phyloP scores from a whole-genome alignment of 2,329 filamentous ascomycete species.

The Paracorniculantispora psalliotae region DNA sequence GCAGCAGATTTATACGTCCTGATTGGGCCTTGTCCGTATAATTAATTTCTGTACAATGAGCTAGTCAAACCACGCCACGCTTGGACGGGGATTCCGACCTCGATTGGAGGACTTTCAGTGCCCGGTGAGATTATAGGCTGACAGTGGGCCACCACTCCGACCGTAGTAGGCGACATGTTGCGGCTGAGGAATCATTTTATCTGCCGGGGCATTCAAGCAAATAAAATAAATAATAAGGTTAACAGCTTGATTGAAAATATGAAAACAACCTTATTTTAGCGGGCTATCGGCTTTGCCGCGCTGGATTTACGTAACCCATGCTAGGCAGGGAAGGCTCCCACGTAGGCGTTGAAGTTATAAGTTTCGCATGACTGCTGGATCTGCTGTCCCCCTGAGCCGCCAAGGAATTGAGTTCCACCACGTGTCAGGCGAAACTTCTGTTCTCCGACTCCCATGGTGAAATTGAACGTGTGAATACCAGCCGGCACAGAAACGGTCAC shows the following conservation, averaged over 20 bases:
- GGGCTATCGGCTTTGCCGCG: neutral
- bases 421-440: constrained; percentile 18
- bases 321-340: neutral
- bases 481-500: constrained; percentile 16
- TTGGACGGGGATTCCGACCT: neutral
- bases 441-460: constrained; percentile 20
- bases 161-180: too few relatives aligned
- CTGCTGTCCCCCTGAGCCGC: constrained; percentile 15
- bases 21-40: too few relatives aligned
- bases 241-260: too few relatives aligned
- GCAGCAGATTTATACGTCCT: too few relatives aligned
- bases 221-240: too few relatives aligned
- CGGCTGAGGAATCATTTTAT: too few relatives aligned
- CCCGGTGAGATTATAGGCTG: neutral
- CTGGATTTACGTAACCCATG: neutral
- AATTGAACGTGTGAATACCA: constrained; percentile 19
- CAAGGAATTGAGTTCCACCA: constrained; percentile 13
- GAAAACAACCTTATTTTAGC: neutral
- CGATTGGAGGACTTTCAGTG: neutral
- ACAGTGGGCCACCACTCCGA: neutral
- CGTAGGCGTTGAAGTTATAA: constrained; percentile 21
- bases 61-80: too few relatives aligned
- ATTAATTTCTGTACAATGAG: too few relatives aligned
- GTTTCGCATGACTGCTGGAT: constrained; percentile 15
- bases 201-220: too few relatives aligned